phyloP scores from a whole-genome alignment of 495 filamentous ascomycete species.

The Umbilicaria muhlenbergii region DNA sequence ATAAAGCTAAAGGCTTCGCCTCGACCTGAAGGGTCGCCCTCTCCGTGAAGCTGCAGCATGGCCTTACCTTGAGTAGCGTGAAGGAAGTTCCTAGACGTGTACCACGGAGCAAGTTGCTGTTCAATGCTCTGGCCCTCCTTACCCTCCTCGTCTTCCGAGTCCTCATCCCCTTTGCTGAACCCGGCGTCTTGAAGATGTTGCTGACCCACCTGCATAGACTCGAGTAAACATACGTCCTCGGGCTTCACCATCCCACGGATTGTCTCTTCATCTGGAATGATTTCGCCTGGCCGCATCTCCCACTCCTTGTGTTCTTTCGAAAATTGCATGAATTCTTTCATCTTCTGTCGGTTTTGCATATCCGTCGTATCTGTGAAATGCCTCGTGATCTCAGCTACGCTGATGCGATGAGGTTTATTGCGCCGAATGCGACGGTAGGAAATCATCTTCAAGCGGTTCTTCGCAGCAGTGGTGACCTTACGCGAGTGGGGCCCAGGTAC shows the following conservation, averaged over 20 bases:
- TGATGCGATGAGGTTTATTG: slow-evolving; percentile 48
- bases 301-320: slow-evolving; percentile 72
- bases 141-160: slow-evolving; percentile 50
- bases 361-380: slow-evolving; percentile 85
- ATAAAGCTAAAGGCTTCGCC: slow-evolving; percentile 92
- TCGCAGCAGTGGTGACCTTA: slow-evolving; percentile 84
- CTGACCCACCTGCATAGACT: slow-evolving; percentile 92
- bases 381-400: slow-evolving; percentile 62
- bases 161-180: slow-evolving; percentile 60
- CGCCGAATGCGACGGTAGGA: slow-evolving; percentile 72
- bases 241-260: slow-evolving; percentile 81
- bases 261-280: slow-evolving; percentile 55
- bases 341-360: slow-evolving; percentile 86
- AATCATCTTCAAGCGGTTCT: slow-evolving; percentile 92
- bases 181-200: slow-evolving; percentile 71
- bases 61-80: slow-evolving; percentile 88
- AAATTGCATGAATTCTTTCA: slow-evolving; percentile 90
- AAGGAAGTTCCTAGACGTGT: slow-evolving; percentile 85
- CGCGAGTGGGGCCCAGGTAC: slow-evolving; percentile 86
- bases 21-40: slow-evolving; percentile 88
- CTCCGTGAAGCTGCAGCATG: slow-evolving; percentile 87
- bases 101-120: slow-evolving; percentile 86
- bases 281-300: slow-evolving; percentile 56
- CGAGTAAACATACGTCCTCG: slow-evolving; percentile 84
- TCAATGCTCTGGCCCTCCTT: slow-evolving; percentile 60